Evolutionary conservation across 306 rosid genomes (phyloP), one percentile per base, ranked within the genome.

Genomic region (Acacia confusa): DNA sequence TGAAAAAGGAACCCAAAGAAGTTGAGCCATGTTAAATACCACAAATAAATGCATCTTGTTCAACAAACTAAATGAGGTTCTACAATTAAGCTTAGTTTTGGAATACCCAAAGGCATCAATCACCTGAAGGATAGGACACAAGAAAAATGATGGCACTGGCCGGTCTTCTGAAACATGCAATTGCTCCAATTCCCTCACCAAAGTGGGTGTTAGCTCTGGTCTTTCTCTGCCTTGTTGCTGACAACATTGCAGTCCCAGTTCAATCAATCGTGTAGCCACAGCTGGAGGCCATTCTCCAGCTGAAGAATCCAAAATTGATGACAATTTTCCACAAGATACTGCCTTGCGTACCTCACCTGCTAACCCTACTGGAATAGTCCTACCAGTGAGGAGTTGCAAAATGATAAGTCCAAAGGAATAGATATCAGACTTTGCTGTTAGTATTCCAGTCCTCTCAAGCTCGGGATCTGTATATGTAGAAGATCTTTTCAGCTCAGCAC

Each of bases 41-140:
- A 30, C 3, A 32, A 81, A 64, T 52, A 70, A 38, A 32, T 48
- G 50, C 45, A 76, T 52, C 20, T 57, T 28, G 4, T 47, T 13
- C 47, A 57, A 83, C 19, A 76, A 73, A 41, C 34, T 30, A 19
- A 63, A 43, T 9, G 20, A 16, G 53, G 72, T 65, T 73, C 74
- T 71, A 77, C 50, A 61, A 70, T 28, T 43, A 22, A 11, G 74
- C 74, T 68, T 40, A 69, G 72, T 20, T 41, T 75, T 19, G 61
- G 45, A 58, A 57, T 40, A 13, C n/a, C 40, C 38, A 53, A 40
- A 47, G 16, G 52, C 14, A 11, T 47, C 52, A 47, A 47, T 47
- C 52, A 47, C 98, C 91, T 90, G 91, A 84, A 88, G 92, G 79
- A 94, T 91, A 71, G 98, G 97, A 86, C 98, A 94, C 86, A 91